phyloP scores from a whole-genome alignment of 495 filamentous ascomycete genomes.

The Hypoxylon perforatum region DNA sequence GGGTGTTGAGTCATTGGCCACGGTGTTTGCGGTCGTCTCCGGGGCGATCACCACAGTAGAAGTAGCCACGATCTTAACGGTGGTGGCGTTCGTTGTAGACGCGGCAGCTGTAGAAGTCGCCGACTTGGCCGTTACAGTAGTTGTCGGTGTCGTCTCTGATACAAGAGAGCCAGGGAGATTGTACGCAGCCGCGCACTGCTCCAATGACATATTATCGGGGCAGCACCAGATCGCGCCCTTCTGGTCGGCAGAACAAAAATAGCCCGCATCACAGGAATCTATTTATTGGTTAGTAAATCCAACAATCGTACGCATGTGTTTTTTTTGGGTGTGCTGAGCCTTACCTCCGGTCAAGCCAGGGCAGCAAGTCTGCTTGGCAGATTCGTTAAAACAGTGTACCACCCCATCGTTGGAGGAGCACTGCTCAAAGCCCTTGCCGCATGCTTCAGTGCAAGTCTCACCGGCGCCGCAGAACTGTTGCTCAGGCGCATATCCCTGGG shows the following conservation, averaged over 20 bases:
- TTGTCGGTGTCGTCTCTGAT: constrained; percentile 44
- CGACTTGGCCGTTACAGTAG: constrained; percentile 40
- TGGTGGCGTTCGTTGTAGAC: constrained; percentile 36
- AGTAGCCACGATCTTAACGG: constrained; percentile 21
- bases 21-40: constrained; percentile 5
- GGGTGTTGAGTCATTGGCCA: neutral
- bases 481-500: constrained; percentile 55
- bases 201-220: constrained; percentile 54
- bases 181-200: constrained; percentile 55
- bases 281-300: constrained; percentile 29
- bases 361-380: constrained; percentile 57
- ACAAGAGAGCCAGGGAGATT: constrained; percentile 52
- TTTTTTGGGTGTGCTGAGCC: constrained; percentile 19
- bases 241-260: constrained; percentile 58
- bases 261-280: constrained; percentile 61
- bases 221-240: constrained; percentile 58
- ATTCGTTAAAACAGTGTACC: constrained; percentile 59
- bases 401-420: constrained; percentile 53
- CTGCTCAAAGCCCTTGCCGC: constrained; percentile 55
- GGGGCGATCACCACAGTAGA: constrained; percentile 14
- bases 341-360: constrained; percentile 55
- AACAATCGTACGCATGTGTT: neutral
- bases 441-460: constrained; percentile 59
- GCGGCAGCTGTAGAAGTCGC: constrained; percentile 21
- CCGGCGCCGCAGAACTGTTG: constrained; percentile 54